Evolutionary conservation across 441 rosid species (phyloP).

Genomic region (Viola pubescens): DNA sequence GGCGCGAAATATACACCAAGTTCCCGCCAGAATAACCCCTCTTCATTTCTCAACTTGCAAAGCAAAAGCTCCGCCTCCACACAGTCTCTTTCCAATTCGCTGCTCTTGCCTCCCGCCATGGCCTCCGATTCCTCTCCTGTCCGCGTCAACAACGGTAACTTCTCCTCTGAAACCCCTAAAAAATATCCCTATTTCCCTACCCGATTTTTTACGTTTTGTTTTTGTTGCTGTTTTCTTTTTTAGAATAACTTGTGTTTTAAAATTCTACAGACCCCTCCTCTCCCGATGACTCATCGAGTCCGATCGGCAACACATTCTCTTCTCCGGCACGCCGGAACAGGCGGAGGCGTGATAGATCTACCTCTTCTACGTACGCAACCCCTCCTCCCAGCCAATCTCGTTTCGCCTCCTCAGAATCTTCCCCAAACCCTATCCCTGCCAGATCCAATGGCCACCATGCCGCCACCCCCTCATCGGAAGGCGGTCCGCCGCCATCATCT

Average conservation of each 20-base stretch:
- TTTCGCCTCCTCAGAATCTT: slow-evolving; percentile 25
- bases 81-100: background rate
- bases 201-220: background rate
- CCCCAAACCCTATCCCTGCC: slow-evolving; percentile 25
- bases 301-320: slow-evolving; percentile 60
- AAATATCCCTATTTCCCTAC: background rate
- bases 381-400: slow-evolving; percentile 48
- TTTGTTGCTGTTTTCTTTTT: background rate
- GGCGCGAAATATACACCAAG: slow-evolving; percentile 39
- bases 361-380: slow-evolving; percentile 42
- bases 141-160: slow-evolving; percentile 36
- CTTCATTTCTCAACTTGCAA: background rate
- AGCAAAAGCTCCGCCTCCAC: slow-evolving; percentile 12
- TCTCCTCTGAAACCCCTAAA: background rate
- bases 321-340: slow-evolving; percentile 36
- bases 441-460: slow-evolving; percentile 23
- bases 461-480: slow-evolving; percentile 30
- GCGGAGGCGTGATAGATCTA: slow-evolving; percentile 15
- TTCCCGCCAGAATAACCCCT: slow-evolving; percentile 42
- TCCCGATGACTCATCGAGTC: slow-evolving; percentile 66
- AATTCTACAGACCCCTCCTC: slow-evolving; percentile 55
- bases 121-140: slow-evolving; percentile 62
- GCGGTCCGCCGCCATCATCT: slow-evolving; percentile 40
- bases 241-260: background rate
- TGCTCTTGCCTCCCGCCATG: slow-evolving; percentile 36